Base-by-base conservation (phyloP, 805 yeast genomes). In the Groenewaldozyma tartarivorans region DNA sequence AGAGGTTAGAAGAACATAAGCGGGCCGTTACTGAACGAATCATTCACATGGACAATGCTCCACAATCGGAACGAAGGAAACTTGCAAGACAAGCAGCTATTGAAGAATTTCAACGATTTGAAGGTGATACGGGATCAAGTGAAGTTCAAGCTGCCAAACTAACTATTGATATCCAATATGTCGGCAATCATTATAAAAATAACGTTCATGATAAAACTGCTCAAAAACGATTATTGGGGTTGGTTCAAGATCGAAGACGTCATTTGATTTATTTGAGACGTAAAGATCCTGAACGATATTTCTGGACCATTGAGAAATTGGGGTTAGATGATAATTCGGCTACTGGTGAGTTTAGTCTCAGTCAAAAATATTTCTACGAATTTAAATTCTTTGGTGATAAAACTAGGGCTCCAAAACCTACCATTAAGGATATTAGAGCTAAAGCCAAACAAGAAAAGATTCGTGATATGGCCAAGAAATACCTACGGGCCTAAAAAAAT, bases 111-210 rank as follows among this genome's bases (percentile, higher is more conserved):
- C 78, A 76, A 51, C 71, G 95, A 54, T 70, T 72, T 48, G 86
- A 79, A 35, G 95, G 95, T 40, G 97, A 92, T 59, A 84, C 96
- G 1, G 96, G 95, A 2, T 84, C 95, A 1, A 77, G 94, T 40
- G 97, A 90, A 63, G 96, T 88, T 20, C 96, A 88, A 62, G 96
- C 97, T 2, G 97, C 96, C 2, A 72, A 84, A 20, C 65, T 80
- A 65, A 86, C 97, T 0, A 79, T 85, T 37, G 75, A 75, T 54
- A 85, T 92, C 51, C 83, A 81, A 50, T 78, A 75, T 48, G 67
- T 84, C 47, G 84, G 84, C 66, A 72, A 75, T 34, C 96, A 88
- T 56, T 71, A 82, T 42, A 70, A 72, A 51, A 69, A 74, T 38
- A 69, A 78, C 56, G 79, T 77, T 49, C 81, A 87, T 58, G 97